Percentiles rank a stretch among this genome's conserved stretches.
Evolutionary conservation across 192 early-diverging fungal species (phyloP).

Genomic region (Mortierella claussenii): DNA sequence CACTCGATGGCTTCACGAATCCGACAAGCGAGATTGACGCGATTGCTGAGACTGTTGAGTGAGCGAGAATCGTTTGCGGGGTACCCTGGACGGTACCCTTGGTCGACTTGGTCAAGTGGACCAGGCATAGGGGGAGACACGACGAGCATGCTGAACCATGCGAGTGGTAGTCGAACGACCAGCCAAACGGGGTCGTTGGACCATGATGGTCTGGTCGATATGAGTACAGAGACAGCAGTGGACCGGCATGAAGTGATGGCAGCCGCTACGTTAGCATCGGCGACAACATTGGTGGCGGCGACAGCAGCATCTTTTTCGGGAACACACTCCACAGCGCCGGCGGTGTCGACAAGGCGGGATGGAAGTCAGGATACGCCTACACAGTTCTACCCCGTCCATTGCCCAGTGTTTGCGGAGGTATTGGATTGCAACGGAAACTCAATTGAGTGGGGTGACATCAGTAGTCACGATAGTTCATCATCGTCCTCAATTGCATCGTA

Average conservation of each 20-base stretch:
- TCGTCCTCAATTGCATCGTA: slow-evolving; percentile 21
- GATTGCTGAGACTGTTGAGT: slow-evolving; percentile 24
- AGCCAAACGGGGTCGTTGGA: slow-evolving; percentile 31
- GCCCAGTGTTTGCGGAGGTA: slow-evolving; percentile 24
- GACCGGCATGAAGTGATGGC: not conserved
- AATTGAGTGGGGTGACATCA: slow-evolving; percentile 21
- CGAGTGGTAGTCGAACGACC: slow-evolving; percentile 33
- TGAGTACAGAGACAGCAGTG: slow-evolving; percentile 9
- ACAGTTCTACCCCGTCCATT: not conserved
- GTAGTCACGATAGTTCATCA: slow-evolving; percentile 18
- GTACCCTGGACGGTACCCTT: slow-evolving; percentile 9
- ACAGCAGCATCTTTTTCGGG: too few species aligned
- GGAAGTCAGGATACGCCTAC: too few species aligned
- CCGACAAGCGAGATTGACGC: slow-evolving; percentile 25
- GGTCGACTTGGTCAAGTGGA: slow-evolving; percentile 7
- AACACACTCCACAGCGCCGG: too few species aligned
- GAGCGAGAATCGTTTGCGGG: slow-evolving; percentile 6
- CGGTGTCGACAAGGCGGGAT: too few species aligned
- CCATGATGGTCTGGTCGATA: slow-evolving; percentile 13
- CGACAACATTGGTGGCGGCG: too few species aligned
- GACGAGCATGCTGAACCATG: slow-evolving; percentile 34
- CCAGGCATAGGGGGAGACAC: slow-evolving; percentile 8
- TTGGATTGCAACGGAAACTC: slow-evolving; percentile 46
- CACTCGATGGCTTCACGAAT: slow-evolving; percentile 30
- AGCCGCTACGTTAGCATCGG: too few species aligned